Percentiles rank a stretch among this genome's conserved stretches.
Conservation (phyloP, 345 rosid genomes). For the Fremontodendron californicum region DNA sequence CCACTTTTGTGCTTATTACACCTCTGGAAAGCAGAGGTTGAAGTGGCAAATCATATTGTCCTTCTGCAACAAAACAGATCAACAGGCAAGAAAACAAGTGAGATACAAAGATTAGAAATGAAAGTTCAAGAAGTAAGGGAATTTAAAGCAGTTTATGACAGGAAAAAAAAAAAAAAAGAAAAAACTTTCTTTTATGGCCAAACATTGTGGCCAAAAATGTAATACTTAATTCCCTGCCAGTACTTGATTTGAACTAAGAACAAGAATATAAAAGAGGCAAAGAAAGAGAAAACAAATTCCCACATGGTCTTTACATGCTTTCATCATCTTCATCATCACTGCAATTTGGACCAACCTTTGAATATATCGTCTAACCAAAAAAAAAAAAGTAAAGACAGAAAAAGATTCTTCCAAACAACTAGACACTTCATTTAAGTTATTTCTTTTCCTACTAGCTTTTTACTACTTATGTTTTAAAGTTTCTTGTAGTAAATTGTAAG, state of each 20-base stretch:
- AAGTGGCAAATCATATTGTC: conserved; percentile 36
- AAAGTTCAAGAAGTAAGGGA: neutral
- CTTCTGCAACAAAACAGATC: conserved; percentile 45
- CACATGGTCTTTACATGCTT: too few species aligned
- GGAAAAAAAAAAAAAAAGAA: conserved; percentile 2
- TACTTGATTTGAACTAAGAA: neutral
- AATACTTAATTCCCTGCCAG: conserved; percentile 24
- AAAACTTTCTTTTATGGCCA: conserved; percentile 22
- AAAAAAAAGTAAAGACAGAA: too few species aligned
- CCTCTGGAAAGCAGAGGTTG: conserved; percentile 42
- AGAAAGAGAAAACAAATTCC: neutral
- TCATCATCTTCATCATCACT: too few species aligned
- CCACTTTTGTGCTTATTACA: conserved; percentile 35
- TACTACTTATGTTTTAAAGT: too few species aligned
- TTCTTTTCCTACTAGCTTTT: too few species aligned
- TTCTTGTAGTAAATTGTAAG: too few species aligned
- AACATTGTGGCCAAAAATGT: conserved; percentile 16
- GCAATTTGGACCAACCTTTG: too few species aligned
- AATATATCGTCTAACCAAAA: too few species aligned
- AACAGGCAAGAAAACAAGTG: neutral
- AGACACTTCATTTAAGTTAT: too few species aligned
- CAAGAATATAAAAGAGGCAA: conserved; percentile 7
- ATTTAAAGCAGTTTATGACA: neutral
- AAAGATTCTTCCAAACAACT: too few species aligned
- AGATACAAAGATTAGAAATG: conserved; percentile 9